Conservation (phyloP, 768 basidiomycete genomes). For the Pilatotrama ljubarskyi region DNA sequence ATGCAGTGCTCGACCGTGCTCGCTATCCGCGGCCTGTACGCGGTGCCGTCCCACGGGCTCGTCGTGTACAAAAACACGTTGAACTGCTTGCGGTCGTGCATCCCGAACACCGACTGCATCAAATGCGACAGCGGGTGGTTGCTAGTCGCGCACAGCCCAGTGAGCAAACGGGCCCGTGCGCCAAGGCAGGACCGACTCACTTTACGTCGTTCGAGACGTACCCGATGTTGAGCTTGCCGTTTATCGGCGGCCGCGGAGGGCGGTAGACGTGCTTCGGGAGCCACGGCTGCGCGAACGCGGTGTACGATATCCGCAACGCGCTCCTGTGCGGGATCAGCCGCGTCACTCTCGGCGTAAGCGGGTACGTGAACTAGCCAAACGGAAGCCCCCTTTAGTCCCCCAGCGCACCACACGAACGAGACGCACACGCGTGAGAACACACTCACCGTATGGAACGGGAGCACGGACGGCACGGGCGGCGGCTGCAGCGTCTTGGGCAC, state of each 20-base stretch:
- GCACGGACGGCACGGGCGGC: constrained; percentile 40
- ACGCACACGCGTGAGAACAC: neutral
- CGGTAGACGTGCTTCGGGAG: constrained; percentile 40
- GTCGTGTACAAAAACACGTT: constrained; percentile 50
- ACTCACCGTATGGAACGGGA: constrained; percentile 52
- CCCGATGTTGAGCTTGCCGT: constrained; percentile 45
- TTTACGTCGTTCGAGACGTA: constrained; percentile 51
- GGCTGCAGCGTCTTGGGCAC: constrained; percentile 29
- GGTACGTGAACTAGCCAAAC: constrained; percentile 47
- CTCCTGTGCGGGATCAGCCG: constrained; percentile 50
- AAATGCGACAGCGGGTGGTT: constrained; percentile 54
- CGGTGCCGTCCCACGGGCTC: constrained; percentile 46
- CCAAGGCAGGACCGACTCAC: constrained; percentile 30
- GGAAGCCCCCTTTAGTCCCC: too few relatives aligned
- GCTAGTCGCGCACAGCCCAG: constrained; percentile 26
- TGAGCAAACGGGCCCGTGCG: neutral
- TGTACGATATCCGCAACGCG: constrained; percentile 46
- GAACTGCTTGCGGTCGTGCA: constrained; percentile 43
- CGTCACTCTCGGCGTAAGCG: constrained; percentile 41
- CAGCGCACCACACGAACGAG: too few relatives aligned
- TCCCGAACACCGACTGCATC: constrained; percentile 50
- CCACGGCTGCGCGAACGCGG: constrained; percentile 43
- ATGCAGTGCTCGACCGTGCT: constrained; percentile 39
- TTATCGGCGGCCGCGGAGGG: constrained; percentile 42
- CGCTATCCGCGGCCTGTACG: constrained; percentile 46